Base-by-base conservation (phyloP, 768 basidiomycete genomes). In the Trametopsis cervina region DNA sequence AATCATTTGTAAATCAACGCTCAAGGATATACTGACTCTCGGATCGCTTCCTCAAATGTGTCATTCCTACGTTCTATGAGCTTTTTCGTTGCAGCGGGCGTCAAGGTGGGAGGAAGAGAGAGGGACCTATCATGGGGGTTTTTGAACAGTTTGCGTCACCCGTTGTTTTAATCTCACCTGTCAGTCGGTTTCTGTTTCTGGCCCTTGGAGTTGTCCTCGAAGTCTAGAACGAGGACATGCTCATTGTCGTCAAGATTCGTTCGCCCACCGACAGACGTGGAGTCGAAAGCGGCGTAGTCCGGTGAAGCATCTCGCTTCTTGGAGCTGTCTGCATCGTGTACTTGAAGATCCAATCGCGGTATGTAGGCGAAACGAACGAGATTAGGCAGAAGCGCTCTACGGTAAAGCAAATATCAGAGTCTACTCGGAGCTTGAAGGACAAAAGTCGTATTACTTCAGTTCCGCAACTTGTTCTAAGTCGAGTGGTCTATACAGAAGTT, bases 361-460 rank as follows among this genome's bases (percentile, higher is more conserved):
- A 85, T 82, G 59, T 92, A 94, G 5, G 89, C 83, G 57, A 94
- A 94, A 44, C 76, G 81, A 56, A 95, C 70, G 35, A 89, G 68
- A 48, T 85, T 80, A 1, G 91, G 91, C 12, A 93, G 67, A n/a
- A 95, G 72, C 7, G 88, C 80, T 65, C 89, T 90, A 48, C 4
- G 18, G 38, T 49, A 40, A n/a, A n/a, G n/a, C n/a, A 15, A 27
- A 42, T 36, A 49, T 40, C 6, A 23, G 3, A 36, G 37, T 40
- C 35, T 15, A 47, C 12, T 42, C 15, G 27, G 20, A 18, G 20
- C 24, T 2, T 42, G 22, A 17, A 17, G 13, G n/a, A 4, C 20
- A 15, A 17, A 46, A 40, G 17, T 20, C 18, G n/a, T 21, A 58
- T 51, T 50, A 91, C 88, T 93, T 93, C 51, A 95, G 71, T 64